Evolutionary conservation across 2,329 filamentous ascomycete genomes (phyloP), one percentile per base, ranked within the genome.

Genomic region (Aureobasidium pullulans): DNA sequence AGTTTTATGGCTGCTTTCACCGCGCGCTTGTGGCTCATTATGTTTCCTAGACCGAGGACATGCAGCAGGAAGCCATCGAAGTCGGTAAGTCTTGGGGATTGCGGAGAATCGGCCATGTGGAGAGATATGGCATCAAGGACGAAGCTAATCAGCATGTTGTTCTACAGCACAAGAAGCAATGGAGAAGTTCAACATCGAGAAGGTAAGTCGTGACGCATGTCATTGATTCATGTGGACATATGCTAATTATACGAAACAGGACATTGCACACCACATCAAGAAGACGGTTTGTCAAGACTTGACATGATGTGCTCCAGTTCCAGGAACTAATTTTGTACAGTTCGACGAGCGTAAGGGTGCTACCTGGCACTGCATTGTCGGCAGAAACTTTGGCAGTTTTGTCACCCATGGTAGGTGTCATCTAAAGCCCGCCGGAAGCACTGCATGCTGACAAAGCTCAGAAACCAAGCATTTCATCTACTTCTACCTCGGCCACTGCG

Each of bases 391-490:
- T 78, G 94, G 94, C 68, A 97, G 93, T 77, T 99, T 97, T 68
- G 94, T 99, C 54, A 99, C 94, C 42, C 94, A 99, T 71, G 92
- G 92, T 96, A 83, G 62, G 83, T 15, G 13, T 3, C 6, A 64
- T 31, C 9, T 28, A 16, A 16, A 23, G 31, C 11, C 10, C 28
- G 15, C 29, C 46, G 19, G 29, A 31, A n/a, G 36, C 29, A 23
- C 23, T 23, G 19, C 43, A 59, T 70, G 46, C 70, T 70, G 36
- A 71, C 50, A 6, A 4, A 32, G 3, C 8, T 43, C 78, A 96
- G 94, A 97, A 76, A 97, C 94, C 31, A 97, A 97, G 79, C 94
- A 99, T 77, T 99, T 99, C 80, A 96, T 99, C 74, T 99, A 99
- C 80, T 99, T 99, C 80, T 99, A 99, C 79, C 88, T 99, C 62